Base-by-base conservation (phyloP, 2,329 filamentous ascomycete species). In the Claviceps fusiformis region DNA sequence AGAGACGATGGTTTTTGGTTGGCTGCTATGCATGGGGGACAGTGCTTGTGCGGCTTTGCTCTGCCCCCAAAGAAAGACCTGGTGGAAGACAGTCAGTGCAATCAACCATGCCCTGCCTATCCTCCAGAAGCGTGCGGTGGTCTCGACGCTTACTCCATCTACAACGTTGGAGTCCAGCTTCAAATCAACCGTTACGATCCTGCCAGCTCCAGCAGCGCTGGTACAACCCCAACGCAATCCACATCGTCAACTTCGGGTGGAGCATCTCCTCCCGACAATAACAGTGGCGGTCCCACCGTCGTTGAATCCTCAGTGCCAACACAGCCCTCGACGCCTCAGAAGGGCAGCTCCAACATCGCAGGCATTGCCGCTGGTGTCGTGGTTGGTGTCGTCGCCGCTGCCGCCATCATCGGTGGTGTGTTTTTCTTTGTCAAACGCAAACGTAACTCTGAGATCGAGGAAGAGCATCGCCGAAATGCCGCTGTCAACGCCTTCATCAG, bases 291-390 rank as follows among this genome's bases (percentile, higher is more conserved):
- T 50, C 39, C 62, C 37, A 35, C 57, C 17, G 47, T 49, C 11
- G 56, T 44, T 2, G 58, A 62, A 11, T 60, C 66, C 5, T 43
- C 62, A 0, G 56, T 63, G 1, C 43, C 59, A 2, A 52, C 55
- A 2, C 43, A 59, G 13, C 53, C 59, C 2, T 62, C 68, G 0
- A 55, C 64, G 2, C 35, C 58, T 10, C 35, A 58, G 31, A 63
- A 65, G 13, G 62, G 70, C 53, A 72, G 75, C 9, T 74, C 83
- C n/a, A 91, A 85, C 66, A 87, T 82, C n/a, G 87, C 83, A 44
- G 89, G 86, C 51, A 91, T 97, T 61, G 90, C 87, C 19, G 92
- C 85, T 10, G 92, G 92, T 57, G 87, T 89, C 1, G 91, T 96
- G 2, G 87, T 93, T 9, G 90, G 88, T 56, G 81, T 95, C 2